Percentiles rank a stretch among this genome's conserved stretches.
phyloP scores from a whole-genome alignment of 108 stramenopile genomes.

The Skeletonema potamos region DNA sequence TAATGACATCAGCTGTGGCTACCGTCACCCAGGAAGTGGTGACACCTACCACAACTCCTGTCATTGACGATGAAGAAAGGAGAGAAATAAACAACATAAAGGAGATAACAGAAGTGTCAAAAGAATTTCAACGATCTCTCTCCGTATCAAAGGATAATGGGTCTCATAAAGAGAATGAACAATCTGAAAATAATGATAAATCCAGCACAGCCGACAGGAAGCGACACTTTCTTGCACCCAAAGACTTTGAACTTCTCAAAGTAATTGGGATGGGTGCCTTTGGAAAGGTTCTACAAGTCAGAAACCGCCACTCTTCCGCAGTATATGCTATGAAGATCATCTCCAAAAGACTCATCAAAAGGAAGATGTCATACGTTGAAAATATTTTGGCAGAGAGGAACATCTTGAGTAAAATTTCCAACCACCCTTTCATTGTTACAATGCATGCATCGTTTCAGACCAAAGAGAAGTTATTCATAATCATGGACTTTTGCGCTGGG shows the following conservation, averaged over 20 bases:
- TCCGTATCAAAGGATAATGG: not conserved
- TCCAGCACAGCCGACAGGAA: not conserved
- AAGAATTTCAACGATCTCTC: slow-evolving; percentile 6
- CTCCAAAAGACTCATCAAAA: slow-evolving; percentile 86
- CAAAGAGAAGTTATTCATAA: slow-evolving; percentile 89
- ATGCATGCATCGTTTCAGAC: slow-evolving; percentile 98
- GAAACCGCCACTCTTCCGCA: slow-evolving; percentile 73
- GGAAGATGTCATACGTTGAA: slow-evolving; percentile 80
- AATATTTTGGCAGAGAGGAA: slow-evolving; percentile 91
- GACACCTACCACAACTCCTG: not conserved
- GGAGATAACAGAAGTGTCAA: slow-evolving; percentile 1
- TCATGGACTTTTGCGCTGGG: slow-evolving; percentile 96
- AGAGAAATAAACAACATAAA: not conserved
- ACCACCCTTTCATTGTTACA: slow-evolving; percentile 94
- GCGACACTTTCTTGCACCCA: slow-evolving; percentile 69
- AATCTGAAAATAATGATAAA: not conserved
- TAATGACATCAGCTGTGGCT: not conserved
- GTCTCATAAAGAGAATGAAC: not conserved
- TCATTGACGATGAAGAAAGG: not conserved
- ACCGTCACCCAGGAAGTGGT: not conserved
- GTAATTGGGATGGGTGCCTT: slow-evolving; percentile 98
- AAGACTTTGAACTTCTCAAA: slow-evolving; percentile 86
- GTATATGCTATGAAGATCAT: slow-evolving; percentile 97
- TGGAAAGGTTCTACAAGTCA: slow-evolving; percentile 96
- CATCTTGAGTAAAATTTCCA: slow-evolving; percentile 86